These are phyloP conservation scores for Lojkania enalia DNA, from an alignment of 2,329 filamentous ascomycete species.

Conservation along the genomic window DNA sequence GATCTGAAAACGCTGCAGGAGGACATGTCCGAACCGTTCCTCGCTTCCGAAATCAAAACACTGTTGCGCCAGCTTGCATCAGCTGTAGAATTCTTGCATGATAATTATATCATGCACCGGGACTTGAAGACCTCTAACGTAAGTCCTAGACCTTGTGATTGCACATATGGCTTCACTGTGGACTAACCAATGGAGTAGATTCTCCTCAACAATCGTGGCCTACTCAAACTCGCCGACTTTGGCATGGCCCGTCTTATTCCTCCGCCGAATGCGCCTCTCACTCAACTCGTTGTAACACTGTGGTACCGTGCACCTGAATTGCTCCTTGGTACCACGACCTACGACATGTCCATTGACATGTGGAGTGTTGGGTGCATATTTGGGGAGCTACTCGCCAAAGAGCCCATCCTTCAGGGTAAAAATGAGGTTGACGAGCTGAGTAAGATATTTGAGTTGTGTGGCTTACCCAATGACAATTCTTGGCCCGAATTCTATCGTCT, in stretches of 20 bases:
- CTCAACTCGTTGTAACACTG: slow-evolving; percentile 90
- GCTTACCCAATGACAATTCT: slow-evolving; percentile 76
- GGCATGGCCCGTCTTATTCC: slow-evolving; percentile 94
- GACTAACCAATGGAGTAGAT: slow-evolving; percentile 49
- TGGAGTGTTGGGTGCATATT: slow-evolving; percentile 98
- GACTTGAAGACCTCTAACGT: slow-evolving; percentile 44
- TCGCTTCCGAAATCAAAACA: slow-evolving; percentile 90
- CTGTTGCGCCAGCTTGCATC: slow-evolving; percentile 80
- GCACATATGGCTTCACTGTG: background rate
- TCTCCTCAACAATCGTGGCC: slow-evolving; percentile 90
- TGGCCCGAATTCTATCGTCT: slow-evolving; percentile 89
- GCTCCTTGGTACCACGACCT: slow-evolving; percentile 76
- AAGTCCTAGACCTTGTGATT: background rate
- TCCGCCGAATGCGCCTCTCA: slow-evolving; percentile 69
- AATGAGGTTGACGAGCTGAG: slow-evolving; percentile 90
- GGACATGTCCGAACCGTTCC: slow-evolving; percentile 91
- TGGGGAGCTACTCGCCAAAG: slow-evolving; percentile 81
- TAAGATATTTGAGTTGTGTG: slow-evolving; percentile 83
- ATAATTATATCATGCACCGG: slow-evolving; percentile 76
- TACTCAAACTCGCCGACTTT: slow-evolving; percentile 95
- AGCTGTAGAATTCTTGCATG: slow-evolving; percentile 83
- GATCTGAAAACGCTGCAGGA: slow-evolving; percentile 92
- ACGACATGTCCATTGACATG: slow-evolving; percentile 81
- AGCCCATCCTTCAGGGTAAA: slow-evolving; percentile 81
- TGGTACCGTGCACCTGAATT: slow-evolving; percentile 96